A percentile compares a stretch with the other conserved stretches of the same genome.
Conservation (phyloP, 768 basidiomycete species). For the Tephrocybe rancida region DNA sequence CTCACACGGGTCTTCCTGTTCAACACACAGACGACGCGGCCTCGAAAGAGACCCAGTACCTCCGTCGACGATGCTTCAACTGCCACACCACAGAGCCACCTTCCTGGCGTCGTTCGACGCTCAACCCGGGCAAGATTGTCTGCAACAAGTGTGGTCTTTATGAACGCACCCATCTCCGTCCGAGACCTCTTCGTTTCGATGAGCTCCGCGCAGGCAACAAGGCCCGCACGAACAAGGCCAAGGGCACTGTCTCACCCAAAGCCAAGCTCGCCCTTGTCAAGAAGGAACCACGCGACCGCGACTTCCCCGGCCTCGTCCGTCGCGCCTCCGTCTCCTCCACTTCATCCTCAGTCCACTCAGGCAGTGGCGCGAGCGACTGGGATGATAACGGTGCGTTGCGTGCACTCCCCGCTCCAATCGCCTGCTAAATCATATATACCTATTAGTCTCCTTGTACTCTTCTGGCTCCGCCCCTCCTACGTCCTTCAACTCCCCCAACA, state of each 20-base stretch:
- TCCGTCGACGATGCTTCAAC: slow-evolving; percentile 86
- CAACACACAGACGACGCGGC: slow-evolving; percentile 92
- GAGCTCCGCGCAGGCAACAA: slow-evolving; percentile 88
- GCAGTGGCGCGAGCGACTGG: slow-evolving; percentile 74
- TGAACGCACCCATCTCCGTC: slow-evolving; percentile 84
- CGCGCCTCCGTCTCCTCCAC: slow-evolving; percentile 70
- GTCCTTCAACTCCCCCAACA: slow-evolving; percentile 67
- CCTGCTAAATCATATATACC: slow-evolving; percentile 1
- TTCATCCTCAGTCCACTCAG: slow-evolving; percentile 54
- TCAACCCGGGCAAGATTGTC: slow-evolving; percentile 91
- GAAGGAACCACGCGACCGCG: slow-evolving; percentile 62
- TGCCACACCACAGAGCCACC: slow-evolving; percentile 92
- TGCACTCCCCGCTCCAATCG: slow-evolving; percentile 18
- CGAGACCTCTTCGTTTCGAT: slow-evolving; percentile 84
- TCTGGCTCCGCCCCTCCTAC: slow-evolving; percentile 64
- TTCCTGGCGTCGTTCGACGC: slow-evolving; percentile 84
- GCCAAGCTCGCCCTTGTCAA: slow-evolving; percentile 48
- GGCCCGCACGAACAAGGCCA: slow-evolving; percentile 58
- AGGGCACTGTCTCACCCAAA: slow-evolving; percentile 39
- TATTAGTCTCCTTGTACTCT: slow-evolving; percentile 52
- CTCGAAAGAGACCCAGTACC: slow-evolving; percentile 88
- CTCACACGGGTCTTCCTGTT: slow-evolving; percentile 61
- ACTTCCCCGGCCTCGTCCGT: slow-evolving; percentile 47
- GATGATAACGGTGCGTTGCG: slow-evolving; percentile 70
- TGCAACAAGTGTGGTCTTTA: slow-evolving; percentile 95